Conservation (phyloP, 2,329 filamentous ascomycete species). For the Colletotrichum echinochloae region DNA sequence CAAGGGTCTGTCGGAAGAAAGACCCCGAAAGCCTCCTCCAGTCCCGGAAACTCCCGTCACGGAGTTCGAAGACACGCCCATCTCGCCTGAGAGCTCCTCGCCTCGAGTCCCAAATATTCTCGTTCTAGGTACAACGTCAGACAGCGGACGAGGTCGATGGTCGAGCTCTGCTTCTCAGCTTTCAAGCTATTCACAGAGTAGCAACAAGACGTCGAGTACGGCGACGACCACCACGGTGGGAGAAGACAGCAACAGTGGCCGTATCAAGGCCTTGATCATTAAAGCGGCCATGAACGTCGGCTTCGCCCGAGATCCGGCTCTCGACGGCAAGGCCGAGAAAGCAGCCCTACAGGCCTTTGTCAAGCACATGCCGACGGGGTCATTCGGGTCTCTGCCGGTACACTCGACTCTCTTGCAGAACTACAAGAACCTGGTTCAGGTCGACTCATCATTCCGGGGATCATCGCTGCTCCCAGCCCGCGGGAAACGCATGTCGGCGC, state of each 20-base stretch:
- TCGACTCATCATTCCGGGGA: slow-evolving; percentile 75
- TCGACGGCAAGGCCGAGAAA: slow-evolving; percentile 57
- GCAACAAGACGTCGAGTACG: slow-evolving; percentile 74
- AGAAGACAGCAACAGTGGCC: slow-evolving; percentile 82
- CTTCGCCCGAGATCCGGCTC: slow-evolving; percentile 72
- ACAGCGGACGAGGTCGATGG: slow-evolving; percentile 76
- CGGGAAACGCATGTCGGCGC: slow-evolving; percentile 72
- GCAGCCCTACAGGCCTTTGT: slow-evolving; percentile 79
- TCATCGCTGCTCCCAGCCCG: slow-evolving; percentile 65
- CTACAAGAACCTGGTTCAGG: slow-evolving; percentile 84
- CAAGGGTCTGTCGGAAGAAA: slow-evolving; percentile 62
- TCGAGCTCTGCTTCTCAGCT: slow-evolving; percentile 84
- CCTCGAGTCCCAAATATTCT: slow-evolving; percentile 87
- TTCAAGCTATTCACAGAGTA: slow-evolving; percentile 82
- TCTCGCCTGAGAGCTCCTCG: slow-evolving; percentile 82
- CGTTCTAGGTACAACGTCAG: slow-evolving; percentile 78
- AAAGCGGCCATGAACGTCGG: slow-evolving; percentile 89
- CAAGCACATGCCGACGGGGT: slow-evolving; percentile 78
- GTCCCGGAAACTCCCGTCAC: slow-evolving; percentile 93
- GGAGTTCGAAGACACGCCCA: slow-evolving; percentile 91
- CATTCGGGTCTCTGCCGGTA: slow-evolving; percentile 79
- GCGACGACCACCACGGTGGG: slow-evolving; percentile 75
- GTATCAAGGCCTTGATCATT: slow-evolving; percentile 82
- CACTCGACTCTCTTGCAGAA: slow-evolving; percentile 79
- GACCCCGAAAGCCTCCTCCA: slow-evolving; percentile 59